These are phyloP conservation scores for Ballota nigra DNA, from an alignment of 257 asterid genomes.

Conservation along the genomic window DNA sequence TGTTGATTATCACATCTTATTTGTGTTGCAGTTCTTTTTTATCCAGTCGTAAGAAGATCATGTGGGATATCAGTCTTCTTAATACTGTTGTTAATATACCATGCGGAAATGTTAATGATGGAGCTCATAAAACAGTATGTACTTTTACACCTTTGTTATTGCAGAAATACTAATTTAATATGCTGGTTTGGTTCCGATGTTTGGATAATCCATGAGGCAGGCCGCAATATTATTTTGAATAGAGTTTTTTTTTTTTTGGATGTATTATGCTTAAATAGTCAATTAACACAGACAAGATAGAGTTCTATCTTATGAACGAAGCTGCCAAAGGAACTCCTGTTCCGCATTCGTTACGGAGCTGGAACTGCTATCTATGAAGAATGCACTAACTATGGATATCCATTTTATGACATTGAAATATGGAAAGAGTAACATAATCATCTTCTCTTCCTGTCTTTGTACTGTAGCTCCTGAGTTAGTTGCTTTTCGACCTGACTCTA, in stretches of 20 bases:
- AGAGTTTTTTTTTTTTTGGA: neutral
- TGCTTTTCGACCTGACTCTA: too few species aligned
- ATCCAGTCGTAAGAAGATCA: slow-evolving; percentile 61
- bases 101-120: slow-evolving; percentile 38
- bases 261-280: neutral
- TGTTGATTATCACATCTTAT: slow-evolving; percentile 11
- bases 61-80: slow-evolving; percentile 62
- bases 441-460: neutral
- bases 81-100: slow-evolving; percentile 50
- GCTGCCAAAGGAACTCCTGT: neutral
- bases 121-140: slow-evolving; percentile 52
- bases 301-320: neutral
- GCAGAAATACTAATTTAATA: neutral
- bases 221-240: neutral
- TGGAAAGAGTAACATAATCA: neutral
- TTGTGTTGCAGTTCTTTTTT: slow-evolving; percentile 60
- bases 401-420: neutral
- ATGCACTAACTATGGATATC: neutral
- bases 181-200: slow-evolving; percentile 15
- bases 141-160: slow-evolving; percentile 16
- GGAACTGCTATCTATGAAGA: neutral
- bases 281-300: neutral
- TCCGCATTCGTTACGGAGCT: neutral
- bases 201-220: slow-evolving; percentile 15
- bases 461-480: too few species aligned